phyloP scores from a whole-genome alignment of 305 asterid species.

The Rubia peregrina region DNA sequence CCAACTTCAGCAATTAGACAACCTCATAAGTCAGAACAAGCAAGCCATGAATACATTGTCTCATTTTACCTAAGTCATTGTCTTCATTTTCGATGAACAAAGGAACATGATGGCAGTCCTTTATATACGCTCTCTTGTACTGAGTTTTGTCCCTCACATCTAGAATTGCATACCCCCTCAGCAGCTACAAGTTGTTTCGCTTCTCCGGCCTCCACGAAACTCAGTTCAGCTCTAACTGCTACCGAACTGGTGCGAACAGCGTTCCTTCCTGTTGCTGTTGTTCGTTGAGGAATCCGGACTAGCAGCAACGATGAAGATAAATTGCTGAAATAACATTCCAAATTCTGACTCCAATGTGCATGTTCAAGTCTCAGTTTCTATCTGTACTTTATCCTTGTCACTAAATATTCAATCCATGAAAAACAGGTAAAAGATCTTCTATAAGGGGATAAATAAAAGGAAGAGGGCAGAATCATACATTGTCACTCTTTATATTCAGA shows the following conservation, averaged over 20 bases:
- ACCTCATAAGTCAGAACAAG: not conserved
- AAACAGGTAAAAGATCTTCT: not conserved
- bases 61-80: slow-evolving; percentile 71
- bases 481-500: not conserved
- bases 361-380: not conserved
- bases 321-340: slow-evolving; percentile 44
- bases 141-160: slow-evolving; percentile 81
- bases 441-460: not conserved
- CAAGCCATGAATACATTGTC: slow-evolving; percentile 41
- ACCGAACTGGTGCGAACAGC: slow-evolving; percentile 26
- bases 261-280: slow-evolving; percentile 19
- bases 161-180: slow-evolving; percentile 64
- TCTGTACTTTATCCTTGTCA: not conserved
- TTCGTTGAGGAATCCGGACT: slow-evolving; percentile 26
- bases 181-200: slow-evolving; percentile 67
- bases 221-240: slow-evolving; percentile 51
- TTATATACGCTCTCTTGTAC: slow-evolving; percentile 74
- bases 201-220: slow-evolving; percentile 56
- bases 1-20: not conserved
- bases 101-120: slow-evolving; percentile 68
- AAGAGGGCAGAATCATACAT: not conserved
- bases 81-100: slow-evolving; percentile 74
- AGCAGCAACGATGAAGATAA: slow-evolving; percentile 37
- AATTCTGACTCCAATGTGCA: slow-evolving; percentile 17
- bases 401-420: not conserved